Percentiles rank a stretch among this genome's conserved stretches.
phyloP scores from a whole-genome alignment of 129 eudicot species.

The Logfia minima region DNA sequence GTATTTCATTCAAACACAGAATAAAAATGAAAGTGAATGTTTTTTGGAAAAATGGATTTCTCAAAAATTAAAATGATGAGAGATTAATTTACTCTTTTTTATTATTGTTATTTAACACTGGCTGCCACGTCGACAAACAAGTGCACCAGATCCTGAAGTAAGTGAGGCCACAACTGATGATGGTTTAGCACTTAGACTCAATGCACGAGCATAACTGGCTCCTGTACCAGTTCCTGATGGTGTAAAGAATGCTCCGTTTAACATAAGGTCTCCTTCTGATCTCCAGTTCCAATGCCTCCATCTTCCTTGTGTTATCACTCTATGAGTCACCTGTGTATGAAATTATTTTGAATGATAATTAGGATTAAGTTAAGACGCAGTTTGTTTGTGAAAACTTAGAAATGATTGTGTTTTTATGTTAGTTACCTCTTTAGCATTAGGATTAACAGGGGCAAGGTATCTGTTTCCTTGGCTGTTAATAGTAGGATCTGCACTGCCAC shows the following conservation, averaged over 20 bases:
- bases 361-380: neutral
- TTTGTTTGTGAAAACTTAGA: neutral
- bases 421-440: conserved; percentile 71
- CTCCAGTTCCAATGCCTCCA: conserved; percentile 97
- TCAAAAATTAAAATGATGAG: conserved; percentile 33
- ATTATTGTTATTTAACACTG: conserved; percentile 41
- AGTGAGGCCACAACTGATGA: conserved; percentile 74
- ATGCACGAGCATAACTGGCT: conserved; percentile 86
- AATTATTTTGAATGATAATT: neutral
- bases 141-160: conserved; percentile 83
- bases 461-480: conserved; percentile 95
- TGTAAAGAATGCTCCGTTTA: conserved; percentile 84
- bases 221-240: conserved; percentile 80
- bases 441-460: conserved; percentile 70
- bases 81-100: conserved; percentile 19
- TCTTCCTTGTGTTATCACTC: conserved; percentile 45
- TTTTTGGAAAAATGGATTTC: conserved; percentile 26
- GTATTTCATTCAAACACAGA: conserved; percentile 28
- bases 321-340: conserved; percentile 67
- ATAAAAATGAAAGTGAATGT: conserved; percentile 27
- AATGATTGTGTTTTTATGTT: conserved; percentile 13
- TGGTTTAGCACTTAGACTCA: conserved; percentile 85
- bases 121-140: conserved; percentile 64
- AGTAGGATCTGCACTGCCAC: conserved; percentile 89
- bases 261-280: conserved; percentile 78